Evolutionary conservation across 2,329 filamentous ascomycete species (phyloP), one percentile per base, ranked within the genome.

Genomic region (Tolypocladium endophyticum): DNA sequence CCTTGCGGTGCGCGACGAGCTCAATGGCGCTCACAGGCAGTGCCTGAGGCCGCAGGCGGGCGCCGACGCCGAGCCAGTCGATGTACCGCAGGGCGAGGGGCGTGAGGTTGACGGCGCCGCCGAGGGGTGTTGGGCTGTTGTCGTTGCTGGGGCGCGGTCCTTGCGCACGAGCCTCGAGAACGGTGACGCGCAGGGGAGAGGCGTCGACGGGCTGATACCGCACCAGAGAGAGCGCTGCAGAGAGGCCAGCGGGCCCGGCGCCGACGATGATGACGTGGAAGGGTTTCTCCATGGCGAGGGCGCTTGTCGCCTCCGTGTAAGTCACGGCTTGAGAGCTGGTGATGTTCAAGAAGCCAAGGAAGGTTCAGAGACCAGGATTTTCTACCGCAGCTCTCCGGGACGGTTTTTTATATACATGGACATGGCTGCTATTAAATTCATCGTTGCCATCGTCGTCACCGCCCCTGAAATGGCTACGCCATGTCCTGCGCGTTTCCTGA

Each of bases 201-300:
- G 60, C 74, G 33, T 68, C 53, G 33, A 75, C 73, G 8, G 68
- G 61, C 65, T 74, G 76, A 61, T 77, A 76, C 30, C 45, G 30
- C 43, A 73, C 74, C 57, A 81, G 71, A 16, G 79, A 72, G 52
- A 81, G 70, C 23, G 81, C 79, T 52, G 78, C 76, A 20, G 77
- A 71, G 35, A 82, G 73, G 43, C 80, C 81, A 23, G 79, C 75
- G 33, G 81, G 78, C 30, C 80, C 80, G 9, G 77, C 79, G 45
- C 80, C 80, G 54, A 83, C 70, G 59, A 83, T 76, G 63, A 81
- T 45, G 43, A 68, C 55, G 50, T 64, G 65, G 20, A 59, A 59
- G 16, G 58, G 52, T 4, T 30, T 25, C 14, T 52, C 30, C 58
- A 59, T 58, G 43, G 4, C 36, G 12, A 18, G 23, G 35, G n/a